These are phyloP conservation scores for Limtongia smithiae DNA, from an alignment of 805 yeast genomes.

Conservation along the genomic window DNA sequence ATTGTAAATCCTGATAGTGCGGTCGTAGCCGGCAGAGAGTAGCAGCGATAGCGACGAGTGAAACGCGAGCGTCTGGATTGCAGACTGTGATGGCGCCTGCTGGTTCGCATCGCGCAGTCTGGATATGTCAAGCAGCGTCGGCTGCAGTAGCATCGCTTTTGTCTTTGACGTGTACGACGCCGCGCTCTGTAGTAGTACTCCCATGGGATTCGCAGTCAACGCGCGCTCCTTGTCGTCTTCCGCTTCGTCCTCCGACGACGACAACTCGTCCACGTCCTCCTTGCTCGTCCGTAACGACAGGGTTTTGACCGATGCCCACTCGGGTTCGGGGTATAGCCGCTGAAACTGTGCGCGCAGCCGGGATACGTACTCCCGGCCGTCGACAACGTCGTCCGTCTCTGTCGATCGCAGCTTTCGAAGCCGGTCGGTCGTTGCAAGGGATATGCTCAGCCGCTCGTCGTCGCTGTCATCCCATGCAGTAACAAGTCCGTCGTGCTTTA, in stretches of 20 bases:
- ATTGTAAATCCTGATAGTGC: conserved; percentile 80
- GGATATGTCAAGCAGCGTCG: conserved; percentile 67
- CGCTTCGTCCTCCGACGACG: conserved; percentile 33
- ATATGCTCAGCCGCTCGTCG: conserved; percentile 68
- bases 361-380: conserved; percentile 57
- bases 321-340: conserved; percentile 75
- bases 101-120: conserved; percentile 84
- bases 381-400: conserved; percentile 50
- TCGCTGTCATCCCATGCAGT: conserved; percentile 88
- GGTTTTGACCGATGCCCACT: conserved; percentile 55
- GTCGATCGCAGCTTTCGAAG: conserved; percentile 67
- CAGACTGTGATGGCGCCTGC: conserved; percentile 64
- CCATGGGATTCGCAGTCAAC: conserved; percentile 36
- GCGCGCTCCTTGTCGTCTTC: conserved; percentile 34
- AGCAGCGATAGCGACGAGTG: conserved; percentile 81
- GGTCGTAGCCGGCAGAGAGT: conserved; percentile 89
- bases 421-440: conserved; percentile 56
- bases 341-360: conserved; percentile 70
- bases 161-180: conserved; percentile 32
- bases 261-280: conserved; percentile 36
- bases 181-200: conserved; percentile 34
- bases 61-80: conserved; percentile 80
- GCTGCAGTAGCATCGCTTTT: conserved; percentile 58
- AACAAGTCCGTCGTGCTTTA: conserved; percentile 27
- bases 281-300: conserved; percentile 35